Evolutionary conservation across 202 grass and related monocot genomes (phyloP).

Genomic region (Musa balbisiana): DNA sequence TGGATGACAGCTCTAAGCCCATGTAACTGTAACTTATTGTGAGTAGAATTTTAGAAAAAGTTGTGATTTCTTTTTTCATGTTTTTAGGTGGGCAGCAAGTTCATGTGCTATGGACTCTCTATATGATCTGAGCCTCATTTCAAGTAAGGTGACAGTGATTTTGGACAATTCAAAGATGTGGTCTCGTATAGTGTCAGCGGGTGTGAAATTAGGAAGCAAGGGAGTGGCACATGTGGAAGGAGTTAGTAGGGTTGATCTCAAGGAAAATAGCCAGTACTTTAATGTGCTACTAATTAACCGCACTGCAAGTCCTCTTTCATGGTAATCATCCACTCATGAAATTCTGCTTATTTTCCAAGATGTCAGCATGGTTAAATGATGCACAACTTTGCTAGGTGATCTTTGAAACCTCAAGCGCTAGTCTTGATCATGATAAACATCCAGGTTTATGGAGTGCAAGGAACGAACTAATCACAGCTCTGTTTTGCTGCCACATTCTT

Average conservation of each 20-base stretch:
- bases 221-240: conserved; percentile 54
- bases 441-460: conserved; percentile 99
- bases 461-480: conserved; percentile 67
- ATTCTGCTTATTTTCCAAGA: background rate
- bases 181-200: conserved; percentile 63
- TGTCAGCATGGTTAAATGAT: conserved; percentile 19
- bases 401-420: conserved; percentile 16
- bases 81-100: conserved; percentile 52
- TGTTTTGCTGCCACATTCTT: conserved; percentile 72
- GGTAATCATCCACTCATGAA: conserved; percentile 40
- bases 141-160: conserved; percentile 59
- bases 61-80: background rate
- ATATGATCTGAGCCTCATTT: conserved; percentile 86
- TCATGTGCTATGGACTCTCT: conserved; percentile 78
- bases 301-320: conserved; percentile 79
- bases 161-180: conserved; percentile 69
- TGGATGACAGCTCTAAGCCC: background rate
- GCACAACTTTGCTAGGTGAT: conserved; percentile 22
- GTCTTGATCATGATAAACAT: conserved; percentile 41
- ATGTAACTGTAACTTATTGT: background rate
- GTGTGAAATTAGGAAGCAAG: conserved; percentile 58
- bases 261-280: conserved; percentile 52
- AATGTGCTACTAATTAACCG: conserved; percentile 78
- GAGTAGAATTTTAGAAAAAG: background rate
- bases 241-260: conserved; percentile 66